phyloP scores from a whole-genome alignment of 2,329 filamentous ascomycete species.

The Metarhizium brunneum region DNA sequence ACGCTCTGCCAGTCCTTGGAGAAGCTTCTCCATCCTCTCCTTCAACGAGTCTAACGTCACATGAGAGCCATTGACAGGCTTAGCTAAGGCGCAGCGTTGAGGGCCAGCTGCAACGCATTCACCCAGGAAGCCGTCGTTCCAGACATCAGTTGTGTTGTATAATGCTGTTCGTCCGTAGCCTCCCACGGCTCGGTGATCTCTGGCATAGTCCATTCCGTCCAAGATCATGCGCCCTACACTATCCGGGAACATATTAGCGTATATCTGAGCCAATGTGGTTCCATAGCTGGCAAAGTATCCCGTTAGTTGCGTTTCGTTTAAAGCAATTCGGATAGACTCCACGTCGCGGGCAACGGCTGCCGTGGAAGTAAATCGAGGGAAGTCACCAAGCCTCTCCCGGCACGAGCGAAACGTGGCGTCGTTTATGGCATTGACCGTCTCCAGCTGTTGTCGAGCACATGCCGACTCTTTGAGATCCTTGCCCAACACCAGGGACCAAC shows the following conservation, averaged over 20 bases:
- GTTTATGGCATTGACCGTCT: neutral
- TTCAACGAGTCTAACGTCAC: no score
- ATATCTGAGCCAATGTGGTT: slow-evolving; percentile 37
- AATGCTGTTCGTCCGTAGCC: no score
- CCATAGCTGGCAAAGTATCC: slow-evolving; percentile 26
- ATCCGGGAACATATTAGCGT: slow-evolving; percentile 37
- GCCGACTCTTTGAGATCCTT: no score
- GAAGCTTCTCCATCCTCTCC: no score
- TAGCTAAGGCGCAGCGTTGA: no score
- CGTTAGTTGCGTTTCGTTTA: slow-evolving; percentile 34
- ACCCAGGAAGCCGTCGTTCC: no score
- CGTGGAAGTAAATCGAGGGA: slow-evolving; percentile 34
- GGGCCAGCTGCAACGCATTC: no score
- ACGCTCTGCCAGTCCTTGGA: no score
- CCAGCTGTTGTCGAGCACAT: neutral
- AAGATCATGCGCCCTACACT: slow-evolving; percentile 37
- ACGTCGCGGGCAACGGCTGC: slow-evolving; percentile 34
- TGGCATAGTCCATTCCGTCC: slow-evolving; percentile 35
- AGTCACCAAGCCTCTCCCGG: slow-evolving; percentile 30
- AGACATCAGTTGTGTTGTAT: no score
- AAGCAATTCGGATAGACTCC: slow-evolving; percentile 33
- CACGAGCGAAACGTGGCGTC: slow-evolving; percentile 21
- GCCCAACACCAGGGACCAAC: no score
- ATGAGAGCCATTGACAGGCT: no score
- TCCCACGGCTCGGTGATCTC: slow-evolving; percentile 31